phyloP scores from a whole-genome alignment of 2,329 filamentous ascomycete species.

The Pseudopyricularia cyperi region DNA sequence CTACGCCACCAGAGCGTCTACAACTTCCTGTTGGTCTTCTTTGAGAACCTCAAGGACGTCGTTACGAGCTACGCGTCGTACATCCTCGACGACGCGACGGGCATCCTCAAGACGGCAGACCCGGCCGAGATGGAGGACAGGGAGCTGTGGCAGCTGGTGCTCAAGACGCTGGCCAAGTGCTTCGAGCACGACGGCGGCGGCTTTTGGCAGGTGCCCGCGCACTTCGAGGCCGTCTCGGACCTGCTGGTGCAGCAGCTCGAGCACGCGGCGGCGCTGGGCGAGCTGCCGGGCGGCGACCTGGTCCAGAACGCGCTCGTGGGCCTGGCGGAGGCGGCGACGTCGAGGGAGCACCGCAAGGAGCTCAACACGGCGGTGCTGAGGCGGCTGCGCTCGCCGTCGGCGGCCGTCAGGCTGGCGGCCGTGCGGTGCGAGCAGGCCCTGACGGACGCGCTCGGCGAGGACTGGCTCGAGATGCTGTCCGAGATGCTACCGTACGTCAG shows the following conservation, averaged over 20 bases:
- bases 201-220: slow-evolving; percentile 88
- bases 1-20: slow-evolving; percentile 66
- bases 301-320: slow-evolving; percentile 67
- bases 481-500: slow-evolving; percentile 97
- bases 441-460: slow-evolving; percentile 72
- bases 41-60: slow-evolving; percentile 78
- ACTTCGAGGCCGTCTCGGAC: slow-evolving; percentile 61
- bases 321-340: slow-evolving; percentile 60
- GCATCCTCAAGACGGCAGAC: slow-evolving; percentile 39
- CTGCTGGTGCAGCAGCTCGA: slow-evolving; percentile 57
- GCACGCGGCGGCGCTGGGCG: slow-evolving; percentile 27
- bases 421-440: slow-evolving; percentile 71
- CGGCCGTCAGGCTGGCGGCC: slow-evolving; percentile 64
- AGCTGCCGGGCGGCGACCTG: slow-evolving; percentile 22
- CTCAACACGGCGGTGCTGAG: slow-evolving; percentile 69
- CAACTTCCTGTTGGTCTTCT: slow-evolving; percentile 68
- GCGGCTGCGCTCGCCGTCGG: slow-evolving; percentile 60
- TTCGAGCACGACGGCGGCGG: slow-evolving; percentile 88
- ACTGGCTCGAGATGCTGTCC: slow-evolving; percentile 81
- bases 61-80: slow-evolving; percentile 88
- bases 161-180: slow-evolving; percentile 58
- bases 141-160: slow-evolving; percentile 53
- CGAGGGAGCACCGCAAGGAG: slow-evolving; percentile 80
- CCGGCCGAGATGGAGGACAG: slow-evolving; percentile 25
- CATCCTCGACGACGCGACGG: slow-evolving; percentile 61